A percentile compares a stretch with the other conserved stretches of the same genome.
These are phyloP conservation scores for Periconia macrospinosa DNA, from an alignment of 2,329 filamentous ascomycete genomes.

Conservation along the genomic window DNA sequence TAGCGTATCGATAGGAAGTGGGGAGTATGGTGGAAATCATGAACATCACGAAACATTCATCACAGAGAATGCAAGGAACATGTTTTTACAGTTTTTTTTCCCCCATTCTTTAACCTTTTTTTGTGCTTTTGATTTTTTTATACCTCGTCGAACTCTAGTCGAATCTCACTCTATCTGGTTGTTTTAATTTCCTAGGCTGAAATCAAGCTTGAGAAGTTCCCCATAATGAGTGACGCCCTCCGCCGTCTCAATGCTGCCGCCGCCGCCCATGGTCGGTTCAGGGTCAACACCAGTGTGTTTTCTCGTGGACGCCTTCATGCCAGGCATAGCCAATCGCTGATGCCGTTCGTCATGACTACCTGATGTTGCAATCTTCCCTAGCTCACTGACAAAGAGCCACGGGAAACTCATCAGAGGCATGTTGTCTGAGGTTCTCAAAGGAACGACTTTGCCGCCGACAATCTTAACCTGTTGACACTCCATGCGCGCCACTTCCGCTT, in stretches of 20 bases:
- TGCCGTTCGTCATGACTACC: neutral
- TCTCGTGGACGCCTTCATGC: slow-evolving; percentile 12
- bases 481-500: slow-evolving; percentile 63
- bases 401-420: slow-evolving; percentile 92
- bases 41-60: too few species aligned
- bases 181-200: slow-evolving; percentile 2
- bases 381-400: slow-evolving; percentile 79
- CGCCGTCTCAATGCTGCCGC: slow-evolving; percentile 32
- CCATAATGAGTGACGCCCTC: slow-evolving; percentile 37
- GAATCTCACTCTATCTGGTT: neutral
- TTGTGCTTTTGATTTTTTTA: neutral
- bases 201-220: slow-evolving; percentile 38
- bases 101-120: neutral
- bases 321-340: neutral
- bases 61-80: too few species aligned
- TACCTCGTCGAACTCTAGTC: neutral
- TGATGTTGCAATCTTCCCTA: slow-evolving; percentile 53
- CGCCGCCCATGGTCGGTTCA: neutral
- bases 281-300: slow-evolving; percentile 8
- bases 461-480: slow-evolving; percentile 49
- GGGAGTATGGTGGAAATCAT: too few species aligned
- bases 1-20: too few species aligned
- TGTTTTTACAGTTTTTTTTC: too few species aligned
- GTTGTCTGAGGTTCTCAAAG: slow-evolving; percentile 48
- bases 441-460: slow-evolving; percentile 43